Conservation (phyloP, 345 rosid species). For the Geranium brycei region DNA sequence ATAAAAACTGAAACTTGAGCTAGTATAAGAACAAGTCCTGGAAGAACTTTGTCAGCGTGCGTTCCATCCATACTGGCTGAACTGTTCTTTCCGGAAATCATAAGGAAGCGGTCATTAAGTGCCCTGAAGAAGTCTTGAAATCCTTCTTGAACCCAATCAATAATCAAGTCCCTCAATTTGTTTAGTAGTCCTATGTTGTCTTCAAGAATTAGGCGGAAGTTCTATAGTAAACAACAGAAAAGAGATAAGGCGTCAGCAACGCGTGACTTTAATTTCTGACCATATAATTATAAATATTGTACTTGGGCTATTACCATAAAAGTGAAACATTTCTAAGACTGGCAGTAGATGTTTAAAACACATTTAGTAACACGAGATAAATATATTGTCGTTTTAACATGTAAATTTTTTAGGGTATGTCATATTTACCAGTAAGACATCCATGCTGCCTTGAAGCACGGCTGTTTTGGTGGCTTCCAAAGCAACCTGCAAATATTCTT, state of each 20-base stretch:
- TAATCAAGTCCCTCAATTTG: constrained; percentile 48
- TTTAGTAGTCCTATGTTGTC: constrained; percentile 47
- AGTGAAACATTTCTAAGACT: not conserved
- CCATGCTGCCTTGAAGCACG: constrained; percentile 79
- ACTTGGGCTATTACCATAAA: not conserved
- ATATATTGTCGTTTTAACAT: no score
- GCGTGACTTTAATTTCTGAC: not conserved
- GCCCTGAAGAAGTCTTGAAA: constrained; percentile 76
- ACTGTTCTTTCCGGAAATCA: constrained; percentile 67
- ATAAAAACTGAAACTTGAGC: constrained; percentile 76
- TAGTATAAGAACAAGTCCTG: constrained; percentile 73
- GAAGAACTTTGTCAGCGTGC: constrained; percentile 41
- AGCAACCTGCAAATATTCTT: constrained; percentile 43
- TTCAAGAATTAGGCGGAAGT: constrained; percentile 68
- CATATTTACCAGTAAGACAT: constrained; percentile 54
- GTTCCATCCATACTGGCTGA: constrained; percentile 34
- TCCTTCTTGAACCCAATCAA: constrained; percentile 85
- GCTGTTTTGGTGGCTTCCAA: constrained; percentile 63
- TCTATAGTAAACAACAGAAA: constrained; percentile 31
- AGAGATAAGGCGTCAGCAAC: constrained; percentile 3
- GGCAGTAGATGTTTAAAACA: not conserved
- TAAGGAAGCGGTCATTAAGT: constrained; percentile 49
- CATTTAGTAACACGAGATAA: not conserved
- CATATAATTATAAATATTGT: no score
- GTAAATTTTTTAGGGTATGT: not conserved